These are phyloP conservation scores for Geotrichum australiense DNA, from an alignment of 1,139 yeast genomes.

Conservation along the genomic window DNA sequence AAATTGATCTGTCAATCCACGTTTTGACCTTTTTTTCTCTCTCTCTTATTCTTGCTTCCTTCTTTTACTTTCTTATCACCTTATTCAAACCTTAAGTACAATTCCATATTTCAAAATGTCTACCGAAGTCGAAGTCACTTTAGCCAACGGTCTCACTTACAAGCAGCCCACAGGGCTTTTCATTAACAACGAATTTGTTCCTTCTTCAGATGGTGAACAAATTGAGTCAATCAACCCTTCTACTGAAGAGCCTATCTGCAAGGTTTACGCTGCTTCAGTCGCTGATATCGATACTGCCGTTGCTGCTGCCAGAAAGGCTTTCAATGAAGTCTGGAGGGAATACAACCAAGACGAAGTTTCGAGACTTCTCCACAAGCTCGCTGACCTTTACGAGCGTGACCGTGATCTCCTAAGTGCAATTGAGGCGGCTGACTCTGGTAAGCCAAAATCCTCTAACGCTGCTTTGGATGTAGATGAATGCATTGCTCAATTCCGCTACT, in stretches of 20 bases:
- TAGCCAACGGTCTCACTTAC: constrained; percentile 52
- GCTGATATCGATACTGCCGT: constrained; percentile 58
- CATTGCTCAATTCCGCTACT: constrained; percentile 45
- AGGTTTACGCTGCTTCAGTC: constrained; percentile 48
- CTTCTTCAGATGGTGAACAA: constrained; percentile 52
- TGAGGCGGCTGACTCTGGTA: constrained; percentile 58
- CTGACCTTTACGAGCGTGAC: constrained; percentile 47
- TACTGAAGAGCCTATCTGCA: constrained; percentile 48
- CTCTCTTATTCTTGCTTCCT: neutral
- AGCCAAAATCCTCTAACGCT: constrained; percentile 41
- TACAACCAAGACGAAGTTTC: constrained; percentile 43
- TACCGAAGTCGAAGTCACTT: constrained; percentile 33
- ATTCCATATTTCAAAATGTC: constrained; percentile 7
- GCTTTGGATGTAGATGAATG: constrained; percentile 54
- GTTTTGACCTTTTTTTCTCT: no score
- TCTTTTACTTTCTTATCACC: neutral
- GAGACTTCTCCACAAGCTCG: constrained; percentile 42
- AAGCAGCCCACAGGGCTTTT: constrained; percentile 75
- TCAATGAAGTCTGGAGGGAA: constrained; percentile 42
- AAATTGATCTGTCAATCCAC: no score
- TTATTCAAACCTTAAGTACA: neutral
- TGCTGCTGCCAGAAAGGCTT: constrained; percentile 50
- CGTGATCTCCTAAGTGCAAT: constrained; percentile 45
- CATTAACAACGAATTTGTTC: constrained; percentile 72
- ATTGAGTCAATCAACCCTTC: constrained; percentile 36